Base-by-base conservation (phyloP, 2,329 filamentous ascomycete genomes). In the Ascomycota sp. region DNA sequence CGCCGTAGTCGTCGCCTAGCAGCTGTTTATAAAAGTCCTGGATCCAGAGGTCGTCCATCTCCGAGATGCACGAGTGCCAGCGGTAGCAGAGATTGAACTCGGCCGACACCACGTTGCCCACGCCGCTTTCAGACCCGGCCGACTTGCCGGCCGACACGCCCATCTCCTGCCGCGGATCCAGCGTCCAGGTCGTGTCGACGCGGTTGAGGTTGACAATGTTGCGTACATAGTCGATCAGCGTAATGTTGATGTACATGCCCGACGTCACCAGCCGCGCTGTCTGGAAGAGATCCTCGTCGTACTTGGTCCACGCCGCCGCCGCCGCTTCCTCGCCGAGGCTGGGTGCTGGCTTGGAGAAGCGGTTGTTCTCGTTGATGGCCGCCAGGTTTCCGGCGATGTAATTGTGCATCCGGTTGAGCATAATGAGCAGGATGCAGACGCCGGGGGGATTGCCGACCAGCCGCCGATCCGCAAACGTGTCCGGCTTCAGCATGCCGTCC, bases 21-120 rank as follows among this genome's bases (percentile, higher is more conserved):
- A 80, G 51, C 30, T 67, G 55, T 2, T 56, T 51, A 47, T 78
- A 82, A 39, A 79, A 64, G 9, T 74, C 60, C 43, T 82, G 65
- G 16, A 81, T 76, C 80, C 81, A 91, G 41, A 72, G 63, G 46
- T 89, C 81, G 44, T 92, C 82, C 40, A 68, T 72, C 31, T 48
- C 47, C 16, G 51, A 69, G 43, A 89, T 78, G 43, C 76, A 73
- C 3, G 79, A 81, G 56, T 91, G 81, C 80, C 81, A 91, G 40
- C 81, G 66, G 51, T 92, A 91, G 42, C 78, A 76, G 8, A 92
- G 62, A 47, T 89, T 91, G 61, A 92, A 92, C 56, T 92, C 82
- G 4, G 77, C 79, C 0, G 79, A 86, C 6, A 86, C 79, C 41
- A 77, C 72, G 45, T 89, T 91, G 33, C 82, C 82, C 0, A 77